These are phyloP conservation scores for Dalechampia spathulata DNA, from an alignment of 441 rosid species.

Conservation along the genomic window DNA sequence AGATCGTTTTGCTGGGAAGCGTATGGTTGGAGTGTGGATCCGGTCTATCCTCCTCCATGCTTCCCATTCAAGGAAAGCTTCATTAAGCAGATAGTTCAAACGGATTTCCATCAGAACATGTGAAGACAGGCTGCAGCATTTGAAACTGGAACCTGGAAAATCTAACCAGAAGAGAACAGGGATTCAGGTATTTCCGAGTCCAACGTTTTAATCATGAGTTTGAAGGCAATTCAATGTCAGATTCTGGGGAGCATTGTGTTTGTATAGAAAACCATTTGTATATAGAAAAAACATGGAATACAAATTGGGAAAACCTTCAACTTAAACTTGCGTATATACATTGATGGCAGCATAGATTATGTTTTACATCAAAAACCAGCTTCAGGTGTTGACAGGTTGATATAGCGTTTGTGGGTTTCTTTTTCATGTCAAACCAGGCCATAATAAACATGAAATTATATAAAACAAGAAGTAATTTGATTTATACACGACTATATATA, in stretches of 20 bases:
- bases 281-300: not conserved
- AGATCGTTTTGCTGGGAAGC: slow-evolving; percentile 82
- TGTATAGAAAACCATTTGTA: not conserved
- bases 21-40: slow-evolving; percentile 52
- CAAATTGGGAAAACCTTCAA: not conserved
- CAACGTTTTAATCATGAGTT: not conserved
- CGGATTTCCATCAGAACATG: slow-evolving; percentile 21
- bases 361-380: not conserved
- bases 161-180: not conserved
- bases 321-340: not conserved
- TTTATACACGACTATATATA: too few species aligned
- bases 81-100: slow-evolving; percentile 34
- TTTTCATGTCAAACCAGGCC: too few species aligned
- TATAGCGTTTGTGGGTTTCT: not conserved
- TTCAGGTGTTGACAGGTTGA: not conserved
- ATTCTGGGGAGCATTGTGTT: too few species aligned
- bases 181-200: not conserved
- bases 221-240: not conserved
- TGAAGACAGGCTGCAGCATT: slow-evolving; percentile 18
- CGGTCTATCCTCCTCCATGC: slow-evolving; percentile 60
- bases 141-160: not conserved
- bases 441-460: too few species aligned
- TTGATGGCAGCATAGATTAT: not conserved
- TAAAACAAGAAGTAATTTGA: too few species aligned
- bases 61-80: slow-evolving; percentile 29